These are phyloP conservation scores for Serendipita sp. DNA, from an alignment of 768 basidiomycete species.

Conservation along the genomic window DNA sequence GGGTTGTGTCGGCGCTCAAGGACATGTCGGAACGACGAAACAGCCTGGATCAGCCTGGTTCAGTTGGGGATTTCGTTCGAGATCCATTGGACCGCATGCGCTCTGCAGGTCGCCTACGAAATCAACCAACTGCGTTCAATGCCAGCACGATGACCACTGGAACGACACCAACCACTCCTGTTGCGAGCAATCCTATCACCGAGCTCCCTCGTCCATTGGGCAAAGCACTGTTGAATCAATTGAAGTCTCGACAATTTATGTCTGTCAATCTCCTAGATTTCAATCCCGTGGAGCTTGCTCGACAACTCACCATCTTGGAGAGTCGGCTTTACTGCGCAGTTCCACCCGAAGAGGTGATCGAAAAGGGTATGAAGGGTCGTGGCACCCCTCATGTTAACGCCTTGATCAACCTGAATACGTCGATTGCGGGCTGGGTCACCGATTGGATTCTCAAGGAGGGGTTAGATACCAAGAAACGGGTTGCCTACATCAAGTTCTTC, in stretches of 20 bases:
- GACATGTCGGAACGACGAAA: constrained; percentile 7
- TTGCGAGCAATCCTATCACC: constrained; percentile 26
- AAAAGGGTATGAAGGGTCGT: constrained; percentile 58
- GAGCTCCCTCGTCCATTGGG: constrained; percentile 85
- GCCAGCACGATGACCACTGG: constrained; percentile 21
- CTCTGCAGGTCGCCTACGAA: constrained; percentile 44
- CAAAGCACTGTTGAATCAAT: constrained; percentile 50
- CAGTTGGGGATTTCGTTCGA: neutral
- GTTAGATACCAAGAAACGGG: constrained; percentile 70
- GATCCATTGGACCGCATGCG: constrained; percentile 31
- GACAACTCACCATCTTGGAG: constrained; percentile 92
- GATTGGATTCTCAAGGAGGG: constrained; percentile 85
- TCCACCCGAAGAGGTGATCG: constrained; percentile 74
- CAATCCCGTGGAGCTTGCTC: constrained; percentile 77
- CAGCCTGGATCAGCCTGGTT: neutral
- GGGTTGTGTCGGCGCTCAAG: neutral
- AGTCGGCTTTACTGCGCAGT: constrained; percentile 75
- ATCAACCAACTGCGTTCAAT: constrained; percentile 25
- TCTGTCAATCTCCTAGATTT: constrained; percentile 73
- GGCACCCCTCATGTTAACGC: constrained; percentile 62
- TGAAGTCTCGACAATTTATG: constrained; percentile 50
- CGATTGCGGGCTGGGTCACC: constrained; percentile 90
- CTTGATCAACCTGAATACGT: constrained; percentile 76
- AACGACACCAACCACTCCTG: constrained; percentile 49
- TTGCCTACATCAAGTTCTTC: constrained; percentile 69